Conservation (phyloP, 2,329 filamentous ascomycete genomes). For the Penicillium sp. region DNA sequence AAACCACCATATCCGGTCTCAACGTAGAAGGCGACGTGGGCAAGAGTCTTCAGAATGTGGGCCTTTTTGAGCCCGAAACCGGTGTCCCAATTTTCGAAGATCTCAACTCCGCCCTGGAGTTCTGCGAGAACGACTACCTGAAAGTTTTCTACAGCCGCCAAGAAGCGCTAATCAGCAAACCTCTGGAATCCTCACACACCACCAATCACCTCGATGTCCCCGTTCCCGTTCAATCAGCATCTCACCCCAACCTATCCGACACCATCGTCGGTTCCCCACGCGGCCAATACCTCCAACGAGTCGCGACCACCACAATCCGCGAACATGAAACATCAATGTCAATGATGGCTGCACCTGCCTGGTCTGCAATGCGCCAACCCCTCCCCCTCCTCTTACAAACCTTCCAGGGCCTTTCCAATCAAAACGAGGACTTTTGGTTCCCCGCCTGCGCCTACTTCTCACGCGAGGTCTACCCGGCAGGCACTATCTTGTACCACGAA, state of each 20-base stretch:
- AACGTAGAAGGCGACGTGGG: constrained; percentile 75
- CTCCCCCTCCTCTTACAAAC: constrained; percentile 89
- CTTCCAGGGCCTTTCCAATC: constrained; percentile 83
- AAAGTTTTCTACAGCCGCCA: constrained; percentile 74
- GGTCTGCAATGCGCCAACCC: constrained; percentile 86
- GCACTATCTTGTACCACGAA: constrained; percentile 73
- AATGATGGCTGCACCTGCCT: constrained; percentile 61
- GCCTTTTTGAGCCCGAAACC: constrained; percentile 71
- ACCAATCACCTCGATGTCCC: constrained; percentile 28
- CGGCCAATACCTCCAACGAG: constrained; percentile 72
- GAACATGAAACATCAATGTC: constrained; percentile 53
- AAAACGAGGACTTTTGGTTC: constrained; percentile 97
- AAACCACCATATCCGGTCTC: constrained; percentile 80
- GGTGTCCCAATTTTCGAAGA: constrained; percentile 81
- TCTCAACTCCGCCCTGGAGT: constrained; percentile 89
- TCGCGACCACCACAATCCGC: constrained; percentile 73
- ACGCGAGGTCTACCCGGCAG: constrained; percentile 65
- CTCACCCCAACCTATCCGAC: constrained; percentile 45
- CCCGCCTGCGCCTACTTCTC: constrained; percentile 73
- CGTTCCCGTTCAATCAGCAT: constrained; percentile 8
- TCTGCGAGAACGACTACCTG: constrained; percentile 90
- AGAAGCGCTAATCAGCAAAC: constrained; percentile 45
- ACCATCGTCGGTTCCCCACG: constrained; percentile 73
- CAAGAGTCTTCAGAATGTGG: constrained; percentile 77
- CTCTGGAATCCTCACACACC: constrained; percentile 8